Base-by-base conservation (phyloP, 441 rosid genomes). In the Corymbia citriodora region DNA sequence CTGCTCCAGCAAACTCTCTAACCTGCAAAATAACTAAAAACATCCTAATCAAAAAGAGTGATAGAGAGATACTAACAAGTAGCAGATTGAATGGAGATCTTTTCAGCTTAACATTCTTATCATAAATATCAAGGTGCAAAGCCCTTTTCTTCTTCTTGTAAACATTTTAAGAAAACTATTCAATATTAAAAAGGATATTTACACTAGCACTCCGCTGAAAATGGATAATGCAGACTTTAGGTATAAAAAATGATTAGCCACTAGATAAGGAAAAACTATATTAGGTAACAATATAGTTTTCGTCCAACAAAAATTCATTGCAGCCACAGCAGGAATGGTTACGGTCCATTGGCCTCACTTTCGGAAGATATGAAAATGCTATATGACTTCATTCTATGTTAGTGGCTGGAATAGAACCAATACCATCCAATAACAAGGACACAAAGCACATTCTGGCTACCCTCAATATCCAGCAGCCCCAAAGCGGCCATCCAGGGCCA, bases 1-100 rank as follows among this genome's bases (percentile, higher is more conserved):
- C 96, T 10, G 94, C 94, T 55, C 92, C 92, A 9, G 93, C 91
- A 90, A 97, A 97, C 88, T 95, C 97, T 90, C 33, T 92, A 36
- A 97, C 94, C 99, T 97, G 89, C 36, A 45, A 52, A 87, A n/a
- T 65, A 23, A 17, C 31, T 70, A 23, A 91, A 23, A 49, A 89
- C 52, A 90, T 45, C n/a, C 85, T 31, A 59, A 27, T 52, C 27
- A 59, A 49, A 81, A 87, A 70, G 15, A 57, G 50, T 21, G 10
- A 27, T 8, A n/a, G n/a, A 18, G 87, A 25, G 55, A 89, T 65
- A 88, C 61, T 87, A 54, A 90, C 87, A 91, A 74, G 85, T 23
- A 74, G 40, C 85, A 74, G 85, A 45, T 59, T 23, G 63, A 59
- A 59, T 59, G 63, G 29, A 59, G 63, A 23, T 59, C 63, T 59